Conservation (phyloP, 1,139 yeast genomes). For the Magnusiomyces ingens region DNA sequence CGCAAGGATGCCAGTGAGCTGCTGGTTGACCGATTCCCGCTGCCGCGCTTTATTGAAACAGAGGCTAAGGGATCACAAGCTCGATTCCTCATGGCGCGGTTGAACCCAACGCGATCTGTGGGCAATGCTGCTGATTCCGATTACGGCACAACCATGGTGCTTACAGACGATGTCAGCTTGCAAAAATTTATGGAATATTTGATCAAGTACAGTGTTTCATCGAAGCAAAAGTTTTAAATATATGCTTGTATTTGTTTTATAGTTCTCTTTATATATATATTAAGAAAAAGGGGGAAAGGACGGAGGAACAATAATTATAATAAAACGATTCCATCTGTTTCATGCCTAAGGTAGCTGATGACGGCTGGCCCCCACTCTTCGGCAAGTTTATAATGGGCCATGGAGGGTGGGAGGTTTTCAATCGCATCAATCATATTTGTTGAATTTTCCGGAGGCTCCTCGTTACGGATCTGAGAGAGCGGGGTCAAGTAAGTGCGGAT, state of each 20-base stretch:
- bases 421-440: conserved; percentile 51
- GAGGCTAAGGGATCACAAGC: conserved; percentile 78
- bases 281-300: too few relatives aligned
- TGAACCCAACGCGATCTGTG: conserved; percentile 45
- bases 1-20: conserved; percentile 61
- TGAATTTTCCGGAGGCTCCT: conserved; percentile 25
- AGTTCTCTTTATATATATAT: too few relatives aligned
- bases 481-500: conserved; percentile 63
- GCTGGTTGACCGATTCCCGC: conserved; percentile 61
- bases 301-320: too few relatives aligned
- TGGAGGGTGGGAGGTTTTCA: conserved; percentile 49
- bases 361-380: conserved; percentile 64
- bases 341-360: conserved; percentile 37
- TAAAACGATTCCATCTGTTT: conserved; percentile 23
- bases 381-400: conserved; percentile 54
- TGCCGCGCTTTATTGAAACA: conserved; percentile 66
- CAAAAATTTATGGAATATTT: conserved; percentile 89
- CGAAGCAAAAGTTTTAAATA: conserved; percentile 7
- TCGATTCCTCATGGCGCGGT: conserved; percentile 63
- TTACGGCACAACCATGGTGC: conserved; percentile 62
- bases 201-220: conserved; percentile 47
- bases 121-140: conserved; percentile 31
- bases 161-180: conserved; percentile 90
- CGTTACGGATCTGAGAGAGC: conserved; percentile 46
- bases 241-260: too few relatives aligned